Evolutionary conservation across 441 rosid genomes (phyloP), one percentile per base, ranked within the genome.

Genomic region (Theobroma grandiflorum): DNA sequence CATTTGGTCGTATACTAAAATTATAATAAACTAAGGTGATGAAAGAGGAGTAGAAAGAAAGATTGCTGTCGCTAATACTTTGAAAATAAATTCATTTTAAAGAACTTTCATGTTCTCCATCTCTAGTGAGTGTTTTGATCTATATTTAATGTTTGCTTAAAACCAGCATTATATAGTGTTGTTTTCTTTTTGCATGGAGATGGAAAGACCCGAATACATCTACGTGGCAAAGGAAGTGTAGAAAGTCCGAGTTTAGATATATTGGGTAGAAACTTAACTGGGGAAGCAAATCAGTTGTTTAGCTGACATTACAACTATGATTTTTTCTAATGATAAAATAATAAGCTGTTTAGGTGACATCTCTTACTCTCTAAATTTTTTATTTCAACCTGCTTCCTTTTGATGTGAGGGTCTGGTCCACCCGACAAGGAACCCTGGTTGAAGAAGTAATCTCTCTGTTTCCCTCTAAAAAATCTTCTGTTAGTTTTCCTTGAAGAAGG

Each of bases 201-300:
- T 76, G 62, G 69, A 72, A 65, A 75, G 70, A 65, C 40, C 61
- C 6, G 72, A 57, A 77, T 64, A 9, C 35, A 22, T 55, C 78
- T 42, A 85, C 85, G 90, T 89, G 91, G 86, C 90, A 86, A 26
- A 79, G 59, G 75, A 85, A 83, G 82, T 77, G 83, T 72, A 72
- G 85, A 84, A 91, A 91, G 93, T 89, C 90, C 79, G 87, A 84
- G 89, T 87, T 89, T 91, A 88, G 91, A 89, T 91, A 89, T 83
- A 85, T 87, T 82, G 89, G 95, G 90, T 90, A 88, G 91, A 87
- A 89, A 89, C 89, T 86, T 86, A 76, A 78, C 71, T 22, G 79
- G 81, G 84, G 85, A 90, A 88, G 92, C 92, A 85, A 91, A 81
- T 82, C 87, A 89, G 90, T 88, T 88, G 88, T 85, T 89, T 89